phyloP scores from a whole-genome alignment of 495 filamentous ascomycete genomes.

The Endocarpon pusillum region DNA sequence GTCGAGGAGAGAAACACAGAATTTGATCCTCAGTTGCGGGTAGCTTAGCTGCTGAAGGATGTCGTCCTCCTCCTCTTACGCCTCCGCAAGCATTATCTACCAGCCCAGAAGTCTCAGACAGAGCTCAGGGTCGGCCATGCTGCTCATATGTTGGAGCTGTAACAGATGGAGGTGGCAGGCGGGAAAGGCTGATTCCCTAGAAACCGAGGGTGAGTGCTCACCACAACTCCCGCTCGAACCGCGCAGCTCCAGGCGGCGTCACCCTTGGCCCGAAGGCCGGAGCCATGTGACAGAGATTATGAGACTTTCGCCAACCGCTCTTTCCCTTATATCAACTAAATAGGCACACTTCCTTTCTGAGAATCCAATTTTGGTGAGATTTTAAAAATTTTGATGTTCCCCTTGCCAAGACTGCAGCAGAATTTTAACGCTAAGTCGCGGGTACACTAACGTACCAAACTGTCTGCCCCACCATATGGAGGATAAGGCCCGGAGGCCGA shows the following conservation, averaged over 20 bases:
- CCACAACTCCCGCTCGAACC: not conserved
- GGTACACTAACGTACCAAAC: too few relatives aligned
- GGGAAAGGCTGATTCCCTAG: too few relatives aligned
- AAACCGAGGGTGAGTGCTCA: slow-evolving; percentile 1
- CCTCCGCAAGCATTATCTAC: not conserved
- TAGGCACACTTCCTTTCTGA: too few relatives aligned
- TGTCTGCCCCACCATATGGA: too few relatives aligned
- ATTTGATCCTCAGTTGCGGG: not conserved
- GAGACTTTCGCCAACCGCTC: too few relatives aligned
- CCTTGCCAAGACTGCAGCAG: too few relatives aligned
- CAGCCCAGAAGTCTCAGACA: not conserved
- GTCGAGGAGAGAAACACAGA: not conserved
- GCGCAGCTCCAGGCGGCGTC: slow-evolving; percentile 2
- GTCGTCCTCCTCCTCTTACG: not conserved
- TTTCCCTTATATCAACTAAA: too few relatives aligned
- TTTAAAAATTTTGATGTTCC: too few relatives aligned
- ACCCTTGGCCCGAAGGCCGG: not conserved
- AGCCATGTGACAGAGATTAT: too few relatives aligned
- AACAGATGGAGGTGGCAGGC: slow-evolving; percentile 4
- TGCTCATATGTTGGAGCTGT: not conserved
- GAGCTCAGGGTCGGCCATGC: not conserved
- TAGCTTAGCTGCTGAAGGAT: not conserved
- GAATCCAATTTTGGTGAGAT: too few relatives aligned
- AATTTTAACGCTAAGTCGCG: too few relatives aligned
- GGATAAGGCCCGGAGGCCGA: too few relatives aligned